phyloP scores from a whole-genome alignment of 768 basidiomycete genomes.

The Boletus edulis region DNA sequence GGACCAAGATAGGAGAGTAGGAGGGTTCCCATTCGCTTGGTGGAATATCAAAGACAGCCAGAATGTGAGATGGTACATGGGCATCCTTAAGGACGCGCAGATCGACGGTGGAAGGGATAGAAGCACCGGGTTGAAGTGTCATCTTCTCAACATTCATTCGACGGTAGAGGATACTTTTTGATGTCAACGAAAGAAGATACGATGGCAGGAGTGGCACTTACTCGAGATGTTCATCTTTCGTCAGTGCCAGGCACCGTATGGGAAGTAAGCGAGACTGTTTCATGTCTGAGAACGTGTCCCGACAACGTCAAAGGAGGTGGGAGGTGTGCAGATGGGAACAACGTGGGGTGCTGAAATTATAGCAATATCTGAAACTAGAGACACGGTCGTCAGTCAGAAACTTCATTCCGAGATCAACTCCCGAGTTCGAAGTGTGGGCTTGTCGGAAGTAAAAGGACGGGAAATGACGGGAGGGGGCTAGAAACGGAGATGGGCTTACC shows the following conservation, averaged over 20 bases:
- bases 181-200: slow-evolving; percentile 5
- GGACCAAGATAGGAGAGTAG: slow-evolving; percentile 45
- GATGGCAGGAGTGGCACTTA: slow-evolving; percentile 4
- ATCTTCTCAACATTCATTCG: slow-evolving; percentile 34
- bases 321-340: slow-evolving; percentile 3
- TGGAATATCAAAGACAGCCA: slow-evolving; percentile 43
- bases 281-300: slow-evolving; percentile 12
- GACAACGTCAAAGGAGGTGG: slow-evolving; percentile 9
- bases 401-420: slow-evolving; percentile 17
- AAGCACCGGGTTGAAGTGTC: slow-evolving; percentile 19
- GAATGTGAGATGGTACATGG: slow-evolving; percentile 54
- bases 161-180: slow-evolving; percentile 29
- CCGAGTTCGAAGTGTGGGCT: background rate
- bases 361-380: slow-evolving; percentile 12
- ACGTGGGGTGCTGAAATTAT: slow-evolving; percentile 5
- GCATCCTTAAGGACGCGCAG: slow-evolving; percentile 46
- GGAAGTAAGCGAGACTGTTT: slow-evolving; percentile 25
- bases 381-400: slow-evolving; percentile 18
- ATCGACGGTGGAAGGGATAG: slow-evolving; percentile 44
- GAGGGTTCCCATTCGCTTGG: slow-evolving; percentile 27
- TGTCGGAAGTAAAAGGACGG: slow-evolving; percentile 2
- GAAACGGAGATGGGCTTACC: slow-evolving; percentile 17
- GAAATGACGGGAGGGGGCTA: background rate
- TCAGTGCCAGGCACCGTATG: slow-evolving; percentile 14
- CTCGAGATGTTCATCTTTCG: slow-evolving; percentile 30